These are phyloP conservation scores for Stephania yunnanensis DNA, from an alignment of 164 flowering plant species.

Conservation along the genomic window DNA sequence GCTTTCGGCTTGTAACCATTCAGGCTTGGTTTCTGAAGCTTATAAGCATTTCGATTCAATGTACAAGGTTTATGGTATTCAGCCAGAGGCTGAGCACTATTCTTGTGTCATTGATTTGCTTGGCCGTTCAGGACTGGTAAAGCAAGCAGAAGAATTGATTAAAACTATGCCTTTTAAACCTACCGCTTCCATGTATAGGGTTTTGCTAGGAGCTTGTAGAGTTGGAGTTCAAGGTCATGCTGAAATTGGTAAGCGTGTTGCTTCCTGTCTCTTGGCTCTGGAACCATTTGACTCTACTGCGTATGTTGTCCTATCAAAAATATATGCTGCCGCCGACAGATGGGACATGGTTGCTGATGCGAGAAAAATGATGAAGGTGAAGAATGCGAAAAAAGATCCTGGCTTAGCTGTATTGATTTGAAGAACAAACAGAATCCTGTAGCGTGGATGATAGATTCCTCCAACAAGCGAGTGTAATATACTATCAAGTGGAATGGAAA, in stretches of 20 bases:
- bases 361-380: slow-evolving; percentile 45
- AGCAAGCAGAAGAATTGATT: slow-evolving; percentile 46
- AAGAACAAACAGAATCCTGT: slow-evolving; percentile 49
- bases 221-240: slow-evolving; percentile 36
- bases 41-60: slow-evolving; percentile 33
- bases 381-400: slow-evolving; percentile 49
- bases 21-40: slow-evolving; percentile 54
- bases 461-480: slow-evolving; percentile 36
- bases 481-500: slow-evolving; percentile 19
- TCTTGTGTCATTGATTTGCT: slow-evolving; percentile 62
- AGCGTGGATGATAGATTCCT: slow-evolving; percentile 53
- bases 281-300: slow-evolving; percentile 53
- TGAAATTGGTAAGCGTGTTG: slow-evolving; percentile 40
- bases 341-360: slow-evolving; percentile 46
- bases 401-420: slow-evolving; percentile 72
- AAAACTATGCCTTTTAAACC: slow-evolving; percentile 41
- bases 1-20: slow-evolving; percentile 63
- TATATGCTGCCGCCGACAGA: slow-evolving; percentile 44
- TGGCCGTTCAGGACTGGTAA: slow-evolving; percentile 56
- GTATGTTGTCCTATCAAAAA: slow-evolving; percentile 56
- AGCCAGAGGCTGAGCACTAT: slow-evolving; percentile 55
- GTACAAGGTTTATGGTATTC: slow-evolving; percentile 32
- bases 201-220: slow-evolving; percentile 60
- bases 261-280: slow-evolving; percentile 34
- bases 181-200: slow-evolving; percentile 46